phyloP scores from a whole-genome alignment of 495 filamentous ascomycete genomes.

The Amniculicola lignicola region DNA sequence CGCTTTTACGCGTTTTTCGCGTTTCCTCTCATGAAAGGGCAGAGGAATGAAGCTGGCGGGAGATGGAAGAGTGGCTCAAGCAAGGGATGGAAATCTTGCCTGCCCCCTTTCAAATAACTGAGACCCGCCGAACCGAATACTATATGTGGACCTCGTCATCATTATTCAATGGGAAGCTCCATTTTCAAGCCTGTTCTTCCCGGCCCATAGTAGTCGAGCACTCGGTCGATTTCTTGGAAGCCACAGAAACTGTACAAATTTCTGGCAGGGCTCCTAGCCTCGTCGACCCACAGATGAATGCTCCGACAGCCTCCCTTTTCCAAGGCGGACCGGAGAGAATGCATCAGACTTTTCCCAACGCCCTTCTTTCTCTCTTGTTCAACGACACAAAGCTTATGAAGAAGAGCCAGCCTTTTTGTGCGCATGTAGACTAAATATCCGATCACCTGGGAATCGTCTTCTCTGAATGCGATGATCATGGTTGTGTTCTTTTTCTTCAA shows the following conservation, averaged over 20 bases:
- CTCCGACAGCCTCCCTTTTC: slow-evolving; percentile 53
- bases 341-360: slow-evolving; percentile 51
- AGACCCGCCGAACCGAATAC: not conserved
- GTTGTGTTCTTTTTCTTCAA: slow-evolving; percentile 57
- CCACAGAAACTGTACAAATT: slow-evolving; percentile 50
- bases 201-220: slow-evolving; percentile 57
- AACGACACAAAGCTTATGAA: slow-evolving; percentile 61
- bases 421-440: slow-evolving; percentile 57
- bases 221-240: slow-evolving; percentile 52
- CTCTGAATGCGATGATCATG: slow-evolving; percentile 47
- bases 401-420: slow-evolving; percentile 50
- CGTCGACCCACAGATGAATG: slow-evolving; percentile 62
- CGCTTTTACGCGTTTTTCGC: slow-evolving; percentile 21
- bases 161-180: slow-evolving; percentile 41
- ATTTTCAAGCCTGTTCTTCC: slow-evolving; percentile 57
- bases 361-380: slow-evolving; percentile 53
- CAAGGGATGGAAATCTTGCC: slow-evolving; percentile 22
- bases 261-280: slow-evolving; percentile 50
- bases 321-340: slow-evolving; percentile 50
- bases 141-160: not conserved
- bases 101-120: slow-evolving; percentile 17
- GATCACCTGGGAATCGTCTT: slow-evolving; percentile 33
- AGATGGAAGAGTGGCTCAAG: slow-evolving; percentile 3
- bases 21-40: slow-evolving; percentile 7
- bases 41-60: slow-evolving; percentile 11